Conservation (phyloP, 2,329 filamentous ascomycete species). For the Parastagonospora nodorum region DNA sequence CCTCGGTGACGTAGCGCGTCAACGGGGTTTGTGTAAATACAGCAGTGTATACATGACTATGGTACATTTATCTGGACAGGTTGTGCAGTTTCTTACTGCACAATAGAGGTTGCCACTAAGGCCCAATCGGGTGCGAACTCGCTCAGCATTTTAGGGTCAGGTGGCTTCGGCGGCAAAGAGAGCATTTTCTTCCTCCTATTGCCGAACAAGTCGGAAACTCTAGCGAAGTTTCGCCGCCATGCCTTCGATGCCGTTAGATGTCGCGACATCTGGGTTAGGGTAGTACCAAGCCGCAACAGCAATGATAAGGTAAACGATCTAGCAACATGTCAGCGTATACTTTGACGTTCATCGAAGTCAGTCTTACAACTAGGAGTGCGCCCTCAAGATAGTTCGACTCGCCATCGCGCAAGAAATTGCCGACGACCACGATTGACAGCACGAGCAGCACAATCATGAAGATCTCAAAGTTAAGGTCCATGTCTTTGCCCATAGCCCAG, state of each 20-base stretch:
- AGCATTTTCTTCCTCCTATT: too few relatives aligned
- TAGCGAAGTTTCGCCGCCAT: background rate
- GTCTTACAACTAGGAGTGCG: slow-evolving; percentile 67
- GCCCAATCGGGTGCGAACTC: too few relatives aligned
- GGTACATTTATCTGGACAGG: too few relatives aligned
- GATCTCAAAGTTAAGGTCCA: slow-evolving; percentile 84
- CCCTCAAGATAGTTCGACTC: slow-evolving; percentile 93
- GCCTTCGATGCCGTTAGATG: slow-evolving; percentile 30
- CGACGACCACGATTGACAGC: slow-evolving; percentile 82
- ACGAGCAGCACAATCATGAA: slow-evolving; percentile 85
- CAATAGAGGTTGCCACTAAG: too few relatives aligned
- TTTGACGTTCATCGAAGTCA: background rate
- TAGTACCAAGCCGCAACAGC: slow-evolving; percentile 67
- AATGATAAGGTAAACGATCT: slow-evolving; percentile 67
- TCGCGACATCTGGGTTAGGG: slow-evolving; percentile 54
- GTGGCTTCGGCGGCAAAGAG: too few relatives aligned
- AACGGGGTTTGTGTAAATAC: too few relatives aligned
- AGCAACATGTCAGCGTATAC: background rate
- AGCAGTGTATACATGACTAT: too few relatives aligned
- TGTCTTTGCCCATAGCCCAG: slow-evolving; percentile 72
- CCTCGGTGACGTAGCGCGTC: too few relatives aligned
- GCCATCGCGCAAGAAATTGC: slow-evolving; percentile 84
- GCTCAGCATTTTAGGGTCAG: too few relatives aligned
- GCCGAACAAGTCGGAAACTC: too few relatives aligned
- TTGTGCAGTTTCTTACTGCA: too few relatives aligned